Base-by-base conservation (phyloP, 495 filamentous ascomycete species). In the Chaetomium fimeti region DNA sequence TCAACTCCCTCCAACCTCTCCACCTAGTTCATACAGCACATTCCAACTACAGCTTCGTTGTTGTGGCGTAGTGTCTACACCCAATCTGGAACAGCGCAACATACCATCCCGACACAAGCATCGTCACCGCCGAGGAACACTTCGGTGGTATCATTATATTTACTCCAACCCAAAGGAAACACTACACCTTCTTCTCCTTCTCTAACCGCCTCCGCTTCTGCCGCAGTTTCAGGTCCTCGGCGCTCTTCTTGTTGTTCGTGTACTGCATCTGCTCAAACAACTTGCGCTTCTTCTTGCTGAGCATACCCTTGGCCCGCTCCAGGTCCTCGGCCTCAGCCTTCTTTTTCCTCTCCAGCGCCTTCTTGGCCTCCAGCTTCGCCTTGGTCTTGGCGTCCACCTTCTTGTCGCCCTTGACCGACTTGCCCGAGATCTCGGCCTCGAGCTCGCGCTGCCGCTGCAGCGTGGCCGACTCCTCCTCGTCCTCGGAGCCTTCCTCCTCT, bases 221-320 rank as follows among this genome's bases (percentile, higher is more conserved):
- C 62, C 91, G 86, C 75, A 98, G 80, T 77, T 79, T 81, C 72
- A 81, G 76, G 38, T 88, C 87, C 76, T 92, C 91, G 12, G 86
- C 89, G 61, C 89, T 89, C 81, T 88, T 87, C 82, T 90, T 89
- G 78, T 87, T 90, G 77, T 93, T 93, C 66, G 84, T 89, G 78
- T 91, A 92, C 72, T 90, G 82, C 91, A 95, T 95, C 84, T 95
- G 92, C 81, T 93, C 91, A 60, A 91, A 83, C 65, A 93, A 78
- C 84, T 93, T 93, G 68, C 91, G 81, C 83, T 93, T 93, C 85
- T 91, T 92, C 78, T 91, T 86, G 77, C 87, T 88, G 82, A 95
- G 89, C 91, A 95, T 95, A 76, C 91, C 91, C 83, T 93, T 93
- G 75, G 88, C 86, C 74, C 91, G 82, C 77, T 93, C 90, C 53